These are phyloP conservation scores for Coemansia sp. DNA, from an alignment of 371 early-diverging fungal genomes.

Conservation along the genomic window DNA sequence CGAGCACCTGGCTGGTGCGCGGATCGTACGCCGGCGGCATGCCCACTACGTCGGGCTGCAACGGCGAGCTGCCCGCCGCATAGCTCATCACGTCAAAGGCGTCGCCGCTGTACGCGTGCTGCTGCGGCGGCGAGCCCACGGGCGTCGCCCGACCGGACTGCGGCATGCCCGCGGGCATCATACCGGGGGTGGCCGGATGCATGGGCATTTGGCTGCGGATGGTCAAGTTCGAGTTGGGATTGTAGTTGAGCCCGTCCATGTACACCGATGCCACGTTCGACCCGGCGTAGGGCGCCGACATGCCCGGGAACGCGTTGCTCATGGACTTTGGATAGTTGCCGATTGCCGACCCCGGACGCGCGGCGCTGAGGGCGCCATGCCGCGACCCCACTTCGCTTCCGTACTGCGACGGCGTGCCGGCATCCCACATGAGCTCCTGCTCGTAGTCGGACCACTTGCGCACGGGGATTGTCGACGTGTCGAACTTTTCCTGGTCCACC, in stretches of 20 bases:
- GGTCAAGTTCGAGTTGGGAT: constrained; percentile 43
- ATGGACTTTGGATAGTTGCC: constrained; percentile 52
- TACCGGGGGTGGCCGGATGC: neutral
- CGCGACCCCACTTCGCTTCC: constrained; percentile 48
- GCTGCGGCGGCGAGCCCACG: constrained; percentile 24
- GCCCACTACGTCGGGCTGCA: constrained; percentile 26
- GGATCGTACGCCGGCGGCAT: constrained; percentile 49
- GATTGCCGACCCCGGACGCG: constrained; percentile 51
- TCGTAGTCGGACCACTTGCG: constrained; percentile 92
- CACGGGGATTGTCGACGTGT: constrained; percentile 81
- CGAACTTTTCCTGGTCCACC: constrained; percentile 73
- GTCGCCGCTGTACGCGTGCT: constrained; percentile 43
- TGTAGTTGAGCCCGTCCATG: constrained; percentile 49
- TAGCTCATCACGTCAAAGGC: constrained; percentile 46
- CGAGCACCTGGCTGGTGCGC: constrained; percentile 44
- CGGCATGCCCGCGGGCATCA: constrained; percentile 7
- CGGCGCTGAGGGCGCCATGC: constrained; percentile 24
- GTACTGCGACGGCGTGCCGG: constrained; percentile 57
- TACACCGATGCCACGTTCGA: constrained; percentile 51
- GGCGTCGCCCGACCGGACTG: constrained; percentile 42
- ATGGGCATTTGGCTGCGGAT: constrained; percentile 29
- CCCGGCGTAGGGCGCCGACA: constrained; percentile 19
- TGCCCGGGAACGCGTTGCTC: constrained; percentile 30
- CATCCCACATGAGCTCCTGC: constrained; percentile 69
- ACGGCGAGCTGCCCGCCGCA: constrained; percentile 32